Evolutionary conservation across 768 basidiomycete genomes (phyloP).

Genomic region (Leucogyrophana mollusca): DNA sequence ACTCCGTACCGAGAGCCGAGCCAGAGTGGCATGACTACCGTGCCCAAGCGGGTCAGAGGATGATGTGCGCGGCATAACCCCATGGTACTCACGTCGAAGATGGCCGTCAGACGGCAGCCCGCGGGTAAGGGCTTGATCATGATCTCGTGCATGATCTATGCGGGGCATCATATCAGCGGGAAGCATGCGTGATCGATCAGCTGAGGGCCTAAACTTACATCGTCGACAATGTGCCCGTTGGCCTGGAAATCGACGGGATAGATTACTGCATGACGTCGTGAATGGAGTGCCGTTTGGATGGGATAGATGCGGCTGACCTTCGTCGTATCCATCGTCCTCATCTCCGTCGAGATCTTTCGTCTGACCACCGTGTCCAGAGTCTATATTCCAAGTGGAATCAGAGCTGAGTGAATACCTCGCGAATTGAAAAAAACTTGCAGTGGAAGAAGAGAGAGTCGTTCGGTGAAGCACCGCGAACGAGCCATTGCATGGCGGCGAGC

Average conservation of each 20-base stretch:
- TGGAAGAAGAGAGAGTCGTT: slow-evolving; percentile 92
- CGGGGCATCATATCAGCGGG: slow-evolving; percentile 5
- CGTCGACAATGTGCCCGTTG: slow-evolving; percentile 83
- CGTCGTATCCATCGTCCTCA: slow-evolving; percentile 82
- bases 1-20: slow-evolving; percentile 66
- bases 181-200: background rate
- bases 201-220: slow-evolving; percentile 50
- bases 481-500: slow-evolving; percentile 87
- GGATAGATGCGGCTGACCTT: slow-evolving; percentile 42
- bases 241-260: slow-evolving; percentile 76
- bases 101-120: slow-evolving; percentile 86
- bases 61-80: background rate
- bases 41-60: background rate
- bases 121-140: slow-evolving; percentile 80
- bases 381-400: slow-evolving; percentile 33
- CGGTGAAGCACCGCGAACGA: slow-evolving; percentile 75
- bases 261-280: slow-evolving; percentile 53
- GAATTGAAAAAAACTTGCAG: slow-evolving; percentile 42
- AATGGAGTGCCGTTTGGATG: too few relatives aligned
- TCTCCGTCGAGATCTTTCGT: slow-evolving; percentile 81
- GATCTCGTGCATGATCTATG: slow-evolving; percentile 68
- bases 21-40: slow-evolving; percentile 86
- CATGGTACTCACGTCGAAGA: slow-evolving; percentile 63
- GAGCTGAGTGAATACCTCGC: background rate
- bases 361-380: slow-evolving; percentile 95